Evolutionary conservation across 2,329 filamentous ascomycete genomes (phyloP).

Genomic region (Aschersonia sp.): DNA sequence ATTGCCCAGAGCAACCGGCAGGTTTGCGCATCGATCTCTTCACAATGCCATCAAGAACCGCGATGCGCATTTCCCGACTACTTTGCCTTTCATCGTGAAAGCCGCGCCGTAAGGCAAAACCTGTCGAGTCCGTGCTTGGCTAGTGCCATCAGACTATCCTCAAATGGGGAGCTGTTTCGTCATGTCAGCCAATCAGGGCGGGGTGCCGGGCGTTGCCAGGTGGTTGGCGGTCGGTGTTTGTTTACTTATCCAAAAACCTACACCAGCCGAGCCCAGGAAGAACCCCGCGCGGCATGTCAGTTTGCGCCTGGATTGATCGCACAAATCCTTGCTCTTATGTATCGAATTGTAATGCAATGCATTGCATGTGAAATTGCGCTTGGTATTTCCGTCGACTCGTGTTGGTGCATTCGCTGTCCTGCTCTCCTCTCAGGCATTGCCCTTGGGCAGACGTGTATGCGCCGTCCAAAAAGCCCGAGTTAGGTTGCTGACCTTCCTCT

Average conservation of each 20-base stretch:
- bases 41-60: too few relatives aligned
- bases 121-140: too few relatives aligned
- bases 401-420: neutral
- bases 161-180: neutral
- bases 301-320: neutral
- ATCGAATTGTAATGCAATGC: neutral
- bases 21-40: too few relatives aligned
- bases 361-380: neutral
- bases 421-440: neutral
- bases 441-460: neutral
- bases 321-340: neutral
- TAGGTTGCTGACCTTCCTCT: too few relatives aligned
- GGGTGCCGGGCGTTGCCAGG: constrained; percentile 8
- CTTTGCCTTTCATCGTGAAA: too few relatives aligned
- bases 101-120: too few relatives aligned
- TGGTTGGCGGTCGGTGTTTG: constrained; percentile 8
- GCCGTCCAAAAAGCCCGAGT: too few relatives aligned
- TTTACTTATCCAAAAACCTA: constrained; percentile 8
- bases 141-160: too few relatives aligned
- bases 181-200: neutral
- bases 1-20: too few relatives aligned
- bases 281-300: constrained; percentile 9
- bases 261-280: constrained; percentile 1
- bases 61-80: too few relatives aligned
- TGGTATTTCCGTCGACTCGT: neutral